These are phyloP conservation scores for Torrubiellomyces zombiae DNA, from an alignment of 2,329 filamentous ascomycete species.

Conservation along the genomic window DNA sequence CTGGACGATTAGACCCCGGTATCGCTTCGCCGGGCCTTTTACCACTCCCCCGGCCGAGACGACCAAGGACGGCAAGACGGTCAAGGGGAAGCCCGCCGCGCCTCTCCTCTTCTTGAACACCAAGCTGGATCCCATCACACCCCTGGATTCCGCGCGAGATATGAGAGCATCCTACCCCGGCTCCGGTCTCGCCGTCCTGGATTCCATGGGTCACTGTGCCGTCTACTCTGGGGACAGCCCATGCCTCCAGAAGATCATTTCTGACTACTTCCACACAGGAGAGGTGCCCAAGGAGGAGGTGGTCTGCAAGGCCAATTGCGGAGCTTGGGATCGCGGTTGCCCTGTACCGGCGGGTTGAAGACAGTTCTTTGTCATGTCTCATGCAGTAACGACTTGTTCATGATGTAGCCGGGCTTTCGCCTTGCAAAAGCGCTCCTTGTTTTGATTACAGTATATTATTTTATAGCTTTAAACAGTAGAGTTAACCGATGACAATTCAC, in stretches of 20 bases:
- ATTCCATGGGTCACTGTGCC: constrained; percentile 9
- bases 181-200: constrained; percentile 8
- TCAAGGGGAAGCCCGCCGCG: constrained; percentile 17
- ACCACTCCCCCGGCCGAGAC: constrained; percentile 11
- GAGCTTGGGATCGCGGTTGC: constrained; percentile 7
- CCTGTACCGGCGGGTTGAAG: no score
- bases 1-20: constrained; percentile 20
- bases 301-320: constrained; percentile 8
- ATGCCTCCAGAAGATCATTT: constrained; percentile 6
- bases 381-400: no score
- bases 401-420: no score
- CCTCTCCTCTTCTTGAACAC: constrained; percentile 28
- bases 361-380: no score
- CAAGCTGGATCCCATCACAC: constrained; percentile 28
- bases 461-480: no score
- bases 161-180: constrained; percentile 8
- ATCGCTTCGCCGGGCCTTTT: constrained; percentile 22
- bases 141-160: constrained; percentile 10
- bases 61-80: constrained; percentile 1
- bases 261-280: constrained; percentile 8
- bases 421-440: no score
- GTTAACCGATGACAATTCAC: no score
- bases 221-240: constrained; percentile 4
- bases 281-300: constrained; percentile 7
- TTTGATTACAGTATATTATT: no score